Evolutionary conservation across 768 basidiomycete species (phyloP), one percentile per base, ranked within the genome.

Genomic region (Pulveroboletus sp.): DNA sequence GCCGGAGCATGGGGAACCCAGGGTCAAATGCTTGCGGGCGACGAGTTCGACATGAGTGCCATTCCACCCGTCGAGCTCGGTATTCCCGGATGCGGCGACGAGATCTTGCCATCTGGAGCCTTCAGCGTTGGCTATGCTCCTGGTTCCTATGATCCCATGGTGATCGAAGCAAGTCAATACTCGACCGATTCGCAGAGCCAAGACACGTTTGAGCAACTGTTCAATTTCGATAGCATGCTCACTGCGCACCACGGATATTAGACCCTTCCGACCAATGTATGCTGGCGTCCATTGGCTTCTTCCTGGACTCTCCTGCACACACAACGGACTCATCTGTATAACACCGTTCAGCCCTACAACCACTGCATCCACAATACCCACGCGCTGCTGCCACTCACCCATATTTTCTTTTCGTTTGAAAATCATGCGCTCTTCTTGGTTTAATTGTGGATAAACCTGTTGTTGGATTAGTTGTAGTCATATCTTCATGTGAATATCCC

Each of bases 21-120:
- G 58, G 21, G 55, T 56, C 64, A 69, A 43, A 56, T 71, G 48
- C 68, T 86, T 39, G 69, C 69, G 35, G 76, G 73, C 48, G 81
- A 83, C 63, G 84, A 86, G 67, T 87, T 86, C 62, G 84, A 86
- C 60, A 65, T 87, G 55, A 68, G 60, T 56, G 69, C 81, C 21
- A 87, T 87, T 55, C 84, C 83, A 2, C 78, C 83, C 0, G 76
- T 85, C 63, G 77, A 84, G 54, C 70, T 85, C 46, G 80, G 79
- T 14, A 61, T 78, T 52, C 71, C 77, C 42, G 80, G 79, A 39
- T 74, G 70, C 40, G 72, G 71, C 31, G 54, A 66, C 39, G 58
- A 62, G n/a, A 42, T 60, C 4, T 28, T 59, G 49, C 36, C 53
- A 30, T 27, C 47, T 8, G 26, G 57, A 0, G 21, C 50, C 37